A percentile compares a stretch with the other conserved stretches of the same genome.
Evolutionary conservation across 2,329 filamentous ascomycete species (phyloP).

Genomic region (Dryadomyces quercivorus): DNA sequence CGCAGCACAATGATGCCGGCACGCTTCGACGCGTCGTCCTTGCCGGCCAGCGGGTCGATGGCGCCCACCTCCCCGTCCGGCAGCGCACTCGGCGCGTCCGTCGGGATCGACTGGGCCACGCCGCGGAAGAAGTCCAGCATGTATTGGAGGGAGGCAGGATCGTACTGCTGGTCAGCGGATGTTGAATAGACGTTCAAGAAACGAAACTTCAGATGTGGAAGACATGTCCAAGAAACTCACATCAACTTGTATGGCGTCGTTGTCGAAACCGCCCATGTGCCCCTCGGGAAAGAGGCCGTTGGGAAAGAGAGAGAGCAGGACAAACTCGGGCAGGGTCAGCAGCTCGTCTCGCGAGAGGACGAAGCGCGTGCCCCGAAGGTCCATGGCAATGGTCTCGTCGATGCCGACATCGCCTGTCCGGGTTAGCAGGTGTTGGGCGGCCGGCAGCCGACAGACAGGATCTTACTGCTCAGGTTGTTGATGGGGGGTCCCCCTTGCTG

Average conservation of each 20-base stretch:
- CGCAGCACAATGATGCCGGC: constrained; percentile 94
- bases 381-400: constrained; percentile 90
- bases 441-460: neutral
- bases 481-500: constrained; percentile 85
- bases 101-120: constrained; percentile 90
- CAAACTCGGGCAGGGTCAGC: constrained; percentile 90
- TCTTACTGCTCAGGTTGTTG: constrained; percentile 73
- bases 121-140: constrained; percentile 98
- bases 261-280: constrained; percentile 87
- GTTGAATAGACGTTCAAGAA: too few relatives aligned
- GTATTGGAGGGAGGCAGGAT: constrained; percentile 90
- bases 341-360: constrained; percentile 91
- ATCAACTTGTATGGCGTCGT: constrained; percentile 93
- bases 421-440: constrained; percentile 13
- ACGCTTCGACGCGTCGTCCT: constrained; percentile 71
- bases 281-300: constrained; percentile 97
- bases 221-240: too few relatives aligned
- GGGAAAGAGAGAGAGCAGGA: constrained; percentile 91
- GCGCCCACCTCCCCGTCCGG: constrained; percentile 53
- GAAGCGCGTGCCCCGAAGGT: constrained; percentile 89
- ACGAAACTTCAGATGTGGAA: too few relatives aligned
- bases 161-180: constrained; percentile 59
- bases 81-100: constrained; percentile 49
- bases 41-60: constrained; percentile 60
- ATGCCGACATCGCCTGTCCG: constrained; percentile 54